Conservation (phyloP, 202 grass and related monocot genomes). For the Sporobolus alterniflorus region DNA sequence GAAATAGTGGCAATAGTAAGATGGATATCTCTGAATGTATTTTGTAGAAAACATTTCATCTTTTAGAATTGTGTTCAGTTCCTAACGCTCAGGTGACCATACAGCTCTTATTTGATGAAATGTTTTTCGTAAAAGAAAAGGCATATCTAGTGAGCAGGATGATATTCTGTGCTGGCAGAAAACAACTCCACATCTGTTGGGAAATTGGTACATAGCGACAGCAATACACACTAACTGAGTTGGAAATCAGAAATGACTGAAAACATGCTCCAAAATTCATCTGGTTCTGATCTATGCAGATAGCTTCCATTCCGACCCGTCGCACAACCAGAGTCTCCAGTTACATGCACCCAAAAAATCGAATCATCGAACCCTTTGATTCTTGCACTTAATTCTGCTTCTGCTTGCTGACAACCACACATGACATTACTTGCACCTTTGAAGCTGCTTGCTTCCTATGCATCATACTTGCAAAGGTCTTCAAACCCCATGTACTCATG, state of each 20-base stretch:
- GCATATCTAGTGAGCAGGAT: neutral
- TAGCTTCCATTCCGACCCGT: neutral
- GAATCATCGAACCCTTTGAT: neutral
- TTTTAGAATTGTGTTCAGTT: neutral
- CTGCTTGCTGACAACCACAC: neutral
- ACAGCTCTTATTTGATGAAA: neutral
- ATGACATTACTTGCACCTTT: neutral
- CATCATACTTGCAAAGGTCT: constrained; percentile 74
- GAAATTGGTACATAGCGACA: constrained; percentile 26
- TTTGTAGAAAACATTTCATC: neutral
- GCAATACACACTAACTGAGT: neutral
- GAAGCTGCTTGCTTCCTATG: constrained; percentile 34
- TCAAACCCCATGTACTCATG: constrained; percentile 91
- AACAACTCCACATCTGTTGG: constrained; percentile 1
- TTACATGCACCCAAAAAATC: neutral
- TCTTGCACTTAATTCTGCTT: constrained; percentile 7
- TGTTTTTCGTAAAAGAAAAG: neutral
- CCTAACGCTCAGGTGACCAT: neutral
- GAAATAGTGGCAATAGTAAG: neutral
- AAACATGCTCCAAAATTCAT: constrained; percentile 22
- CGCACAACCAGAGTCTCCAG: neutral
- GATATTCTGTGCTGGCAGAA: constrained; percentile 21
- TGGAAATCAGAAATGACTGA: constrained; percentile 5
- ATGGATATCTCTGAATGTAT: neutral
- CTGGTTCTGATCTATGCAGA: neutral